Percentiles rank a stretch among this genome's conserved stretches.
Evolutionary conservation across 768 basidiomycete species (phyloP).

Genomic region (Neoboletus subvelutipes): DNA sequence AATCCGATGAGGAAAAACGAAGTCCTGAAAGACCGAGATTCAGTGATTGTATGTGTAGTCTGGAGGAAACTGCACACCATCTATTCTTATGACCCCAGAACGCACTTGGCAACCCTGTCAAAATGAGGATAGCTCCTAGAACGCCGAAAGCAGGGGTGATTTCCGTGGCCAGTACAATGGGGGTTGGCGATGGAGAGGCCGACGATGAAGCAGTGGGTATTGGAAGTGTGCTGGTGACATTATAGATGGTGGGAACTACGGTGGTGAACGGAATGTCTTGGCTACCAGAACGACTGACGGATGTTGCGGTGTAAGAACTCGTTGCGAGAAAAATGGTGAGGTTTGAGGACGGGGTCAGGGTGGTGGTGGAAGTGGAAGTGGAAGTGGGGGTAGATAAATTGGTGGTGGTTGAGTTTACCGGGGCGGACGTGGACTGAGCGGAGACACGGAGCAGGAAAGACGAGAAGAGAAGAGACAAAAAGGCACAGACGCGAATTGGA

Average conservation of each 20-base stretch:
- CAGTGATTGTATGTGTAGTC: neutral
- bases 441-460: constrained; percentile 32
- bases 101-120: constrained; percentile 86
- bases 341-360: constrained; percentile 18
- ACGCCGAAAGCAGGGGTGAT: constrained; percentile 90
- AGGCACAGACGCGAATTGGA: neutral
- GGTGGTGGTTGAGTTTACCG: constrained; percentile 21
- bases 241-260: constrained; percentile 57
- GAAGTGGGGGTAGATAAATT: neutral
- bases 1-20: constrained; percentile 93
- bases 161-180: constrained; percentile 53
- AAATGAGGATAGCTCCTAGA: constrained; percentile 81
- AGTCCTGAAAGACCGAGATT: constrained; percentile 53
- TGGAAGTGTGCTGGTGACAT: constrained; percentile 59
- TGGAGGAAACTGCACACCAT: constrained; percentile 55
- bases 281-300: constrained; percentile 46
- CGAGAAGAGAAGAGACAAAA: constrained; percentile 28
- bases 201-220: constrained; percentile 48
- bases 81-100: constrained; percentile 95
- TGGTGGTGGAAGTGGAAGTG: neutral
- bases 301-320: constrained; percentile 49
- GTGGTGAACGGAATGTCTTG: constrained; percentile 51
- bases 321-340: constrained; percentile 58
- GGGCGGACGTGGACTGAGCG: constrained; percentile 37
- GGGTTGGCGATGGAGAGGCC: constrained; percentile 34